Conservation (phyloP, 2,329 filamentous ascomycete species). For the Stenocarpella maydis region DNA sequence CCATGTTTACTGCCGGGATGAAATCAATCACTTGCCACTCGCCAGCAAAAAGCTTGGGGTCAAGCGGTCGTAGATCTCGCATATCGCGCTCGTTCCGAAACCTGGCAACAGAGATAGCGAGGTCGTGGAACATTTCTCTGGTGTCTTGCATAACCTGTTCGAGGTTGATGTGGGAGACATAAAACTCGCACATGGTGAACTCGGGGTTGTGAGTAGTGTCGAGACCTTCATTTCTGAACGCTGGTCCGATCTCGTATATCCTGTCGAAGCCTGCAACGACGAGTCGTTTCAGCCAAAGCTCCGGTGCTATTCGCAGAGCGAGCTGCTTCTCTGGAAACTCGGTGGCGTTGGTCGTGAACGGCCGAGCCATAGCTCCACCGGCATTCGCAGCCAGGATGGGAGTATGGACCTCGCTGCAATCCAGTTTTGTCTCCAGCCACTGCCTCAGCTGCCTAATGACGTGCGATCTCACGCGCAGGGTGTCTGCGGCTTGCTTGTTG, state of each 20-base stretch:
- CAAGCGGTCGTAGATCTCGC: not conserved
- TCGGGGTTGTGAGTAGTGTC: conserved; percentile 95
- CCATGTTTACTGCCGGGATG: conserved; percentile 77
- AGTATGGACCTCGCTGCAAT: conserved; percentile 77
- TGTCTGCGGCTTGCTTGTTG: conserved; percentile 72
- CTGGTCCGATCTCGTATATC: conserved; percentile 92
- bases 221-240: conserved; percentile 92
- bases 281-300: conserved; percentile 93
- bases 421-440: conserved; percentile 61
- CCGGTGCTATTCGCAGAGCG: conserved; percentile 87
- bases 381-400: conserved; percentile 85
- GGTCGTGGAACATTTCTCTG: conserved; percentile 70
- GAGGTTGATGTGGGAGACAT: conserved; percentile 83
- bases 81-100: conserved; percentile 1
- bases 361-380: conserved; percentile 86
- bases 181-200: conserved; percentile 98
- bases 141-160: conserved; percentile 79
- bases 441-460: conserved; percentile 74
- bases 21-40: conserved; percentile 72
- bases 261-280: conserved; percentile 87
- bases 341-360: conserved; percentile 82
- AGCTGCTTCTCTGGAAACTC: conserved; percentile 78
- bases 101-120: conserved; percentile 51
- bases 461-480: conserved; percentile 75
- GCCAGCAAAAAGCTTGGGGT: conserved; percentile 16